These are phyloP conservation scores for Lojkania enalia DNA, from an alignment of 2,329 filamentous ascomycete species.

Conservation along the genomic window DNA sequence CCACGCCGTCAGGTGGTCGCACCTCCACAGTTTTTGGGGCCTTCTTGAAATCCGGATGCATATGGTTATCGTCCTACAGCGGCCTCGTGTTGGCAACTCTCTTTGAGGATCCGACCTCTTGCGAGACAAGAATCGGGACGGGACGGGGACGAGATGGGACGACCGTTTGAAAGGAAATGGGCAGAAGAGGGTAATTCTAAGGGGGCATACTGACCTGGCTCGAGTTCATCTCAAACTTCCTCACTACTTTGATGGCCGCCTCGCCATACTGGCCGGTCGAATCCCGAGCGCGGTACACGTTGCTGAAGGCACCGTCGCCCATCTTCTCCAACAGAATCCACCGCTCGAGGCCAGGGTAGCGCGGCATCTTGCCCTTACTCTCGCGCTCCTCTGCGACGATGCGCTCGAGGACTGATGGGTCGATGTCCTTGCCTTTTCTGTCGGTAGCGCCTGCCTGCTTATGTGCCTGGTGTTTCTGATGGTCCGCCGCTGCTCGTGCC, in stretches of 20 bases:
- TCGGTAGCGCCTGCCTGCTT: conserved; percentile 50
- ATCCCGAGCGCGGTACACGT: conserved; percentile 91
- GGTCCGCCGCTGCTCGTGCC: conserved; percentile 64
- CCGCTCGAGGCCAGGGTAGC: conserved; percentile 80
- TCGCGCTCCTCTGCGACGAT: conserved; percentile 92
- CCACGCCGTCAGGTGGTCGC: conserved; percentile 51
- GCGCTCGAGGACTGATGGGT: conserved; percentile 72
- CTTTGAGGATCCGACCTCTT: conserved; percentile 33
- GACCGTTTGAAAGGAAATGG: conserved; percentile 33
- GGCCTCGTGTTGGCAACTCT: conserved; percentile 53
- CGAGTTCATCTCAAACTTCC: conserved; percentile 98
- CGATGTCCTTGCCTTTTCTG: conserved; percentile 54
- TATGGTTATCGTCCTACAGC: conserved; percentile 82
- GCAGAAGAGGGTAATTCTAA: conserved; percentile 29
- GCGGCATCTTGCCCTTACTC: conserved; percentile 80
- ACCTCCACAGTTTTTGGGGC: conserved; percentile 93
- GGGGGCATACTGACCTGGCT: conserved; percentile 79
- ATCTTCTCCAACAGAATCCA: conserved; percentile 94
- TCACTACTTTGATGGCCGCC: conserved; percentile 97
- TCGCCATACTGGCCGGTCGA: conserved; percentile 70
- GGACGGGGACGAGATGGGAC: conserved; percentile 39
- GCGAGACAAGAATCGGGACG: conserved; percentile 28
- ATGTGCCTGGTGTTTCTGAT: conserved; percentile 58
- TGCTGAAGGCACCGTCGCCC: conserved; percentile 98
- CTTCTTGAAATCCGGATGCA: conserved; percentile 95